Evolutionary conservation across 257 asterid genomes (phyloP).

Genomic region (Parsonsia alboflavescens): DNA sequence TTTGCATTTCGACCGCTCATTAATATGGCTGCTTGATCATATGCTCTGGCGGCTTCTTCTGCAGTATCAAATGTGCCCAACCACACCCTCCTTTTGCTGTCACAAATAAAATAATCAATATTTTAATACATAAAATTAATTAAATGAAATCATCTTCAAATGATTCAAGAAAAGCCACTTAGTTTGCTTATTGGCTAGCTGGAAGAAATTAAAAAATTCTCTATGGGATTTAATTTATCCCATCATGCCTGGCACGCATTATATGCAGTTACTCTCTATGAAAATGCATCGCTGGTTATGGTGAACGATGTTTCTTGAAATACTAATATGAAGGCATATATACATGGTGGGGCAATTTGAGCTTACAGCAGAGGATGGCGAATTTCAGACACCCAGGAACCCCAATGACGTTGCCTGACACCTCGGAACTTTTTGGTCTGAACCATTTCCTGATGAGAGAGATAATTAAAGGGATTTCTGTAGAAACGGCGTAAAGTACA

Average conservation of each 20-base stretch:
- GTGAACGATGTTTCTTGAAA: too few species aligned
- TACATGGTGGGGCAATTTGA: not conserved
- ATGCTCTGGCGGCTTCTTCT: slow-evolving; percentile 12
- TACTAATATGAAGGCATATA: too few species aligned
- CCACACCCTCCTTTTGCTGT: slow-evolving; percentile 11
- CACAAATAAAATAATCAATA: too few species aligned
- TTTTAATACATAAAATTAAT: too few species aligned
- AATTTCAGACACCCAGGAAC: slow-evolving; percentile 96
- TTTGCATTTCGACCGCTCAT: slow-evolving; percentile 3
- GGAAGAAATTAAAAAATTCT: too few species aligned
- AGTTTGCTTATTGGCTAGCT: too few species aligned
- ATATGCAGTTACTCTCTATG: too few species aligned
- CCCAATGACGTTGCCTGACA: slow-evolving; percentile 96
- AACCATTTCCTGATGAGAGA: slow-evolving; percentile 37
- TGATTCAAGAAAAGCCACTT: too few species aligned
- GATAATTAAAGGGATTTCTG: not conserved
- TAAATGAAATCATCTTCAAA: too few species aligned
- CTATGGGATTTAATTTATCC: too few species aligned
- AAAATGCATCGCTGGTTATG: too few species aligned
- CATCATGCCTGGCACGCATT: too few species aligned
- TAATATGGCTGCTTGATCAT: slow-evolving; percentile 8
- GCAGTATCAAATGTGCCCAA: slow-evolving; percentile 10
- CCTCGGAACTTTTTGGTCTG: slow-evolving; percentile 74
- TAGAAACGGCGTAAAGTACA: not conserved
- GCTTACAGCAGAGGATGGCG: slow-evolving; percentile 83